Percentiles rank a stretch among this genome's conserved stretches.
Evolutionary conservation across 768 basidiomycete species (phyloP).

Genomic region (Rhizopogon rudus): DNA sequence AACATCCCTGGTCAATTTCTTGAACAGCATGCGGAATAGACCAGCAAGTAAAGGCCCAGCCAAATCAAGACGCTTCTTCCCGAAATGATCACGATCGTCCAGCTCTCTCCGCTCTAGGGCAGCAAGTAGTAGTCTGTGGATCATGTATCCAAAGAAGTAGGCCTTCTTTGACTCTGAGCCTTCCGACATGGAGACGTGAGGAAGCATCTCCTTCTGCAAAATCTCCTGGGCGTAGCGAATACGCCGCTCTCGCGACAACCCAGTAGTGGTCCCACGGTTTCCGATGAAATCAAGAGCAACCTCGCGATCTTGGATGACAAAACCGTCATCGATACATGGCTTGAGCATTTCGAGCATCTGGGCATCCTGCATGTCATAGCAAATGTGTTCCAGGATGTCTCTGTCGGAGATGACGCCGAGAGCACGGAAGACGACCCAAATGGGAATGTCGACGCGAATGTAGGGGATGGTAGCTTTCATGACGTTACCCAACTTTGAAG

Average conservation of each 20-base stretch:
- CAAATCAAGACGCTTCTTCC: constrained; percentile 94
- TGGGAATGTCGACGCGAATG: constrained; percentile 96
- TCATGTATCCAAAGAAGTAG: constrained; percentile 99
- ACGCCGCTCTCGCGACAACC: constrained; percentile 86
- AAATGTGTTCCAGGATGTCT: constrained; percentile 97
- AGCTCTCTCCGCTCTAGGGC: constrained; percentile 92
- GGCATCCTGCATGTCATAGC: constrained; percentile 94
- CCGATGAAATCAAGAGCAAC: constrained; percentile 98
- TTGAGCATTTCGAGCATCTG: constrained; percentile 98
- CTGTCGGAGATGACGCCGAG: constrained; percentile 96
- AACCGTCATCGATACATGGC: constrained; percentile 97
- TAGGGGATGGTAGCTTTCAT: constrained; percentile 98
- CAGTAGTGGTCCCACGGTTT: constrained; percentile 93
- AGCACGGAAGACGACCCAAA: constrained; percentile 98
- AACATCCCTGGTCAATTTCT: constrained; percentile 94
- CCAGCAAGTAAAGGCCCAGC: constrained; percentile 96
- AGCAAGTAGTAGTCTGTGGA: constrained; percentile 90
- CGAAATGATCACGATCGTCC: constrained; percentile 99
- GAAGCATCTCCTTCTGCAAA: constrained; percentile 96
- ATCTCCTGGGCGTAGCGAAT: constrained; percentile 97
- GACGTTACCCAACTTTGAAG: constrained; percentile 70
- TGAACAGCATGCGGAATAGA: constrained; percentile 95
- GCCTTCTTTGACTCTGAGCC: constrained; percentile 98
- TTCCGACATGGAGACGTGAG: constrained; percentile 94
- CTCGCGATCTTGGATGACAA: constrained; percentile 96